phyloP scores from a whole-genome alignment of 2,329 filamentous ascomycete genomes.

The Aureobasidium sp. region DNA sequence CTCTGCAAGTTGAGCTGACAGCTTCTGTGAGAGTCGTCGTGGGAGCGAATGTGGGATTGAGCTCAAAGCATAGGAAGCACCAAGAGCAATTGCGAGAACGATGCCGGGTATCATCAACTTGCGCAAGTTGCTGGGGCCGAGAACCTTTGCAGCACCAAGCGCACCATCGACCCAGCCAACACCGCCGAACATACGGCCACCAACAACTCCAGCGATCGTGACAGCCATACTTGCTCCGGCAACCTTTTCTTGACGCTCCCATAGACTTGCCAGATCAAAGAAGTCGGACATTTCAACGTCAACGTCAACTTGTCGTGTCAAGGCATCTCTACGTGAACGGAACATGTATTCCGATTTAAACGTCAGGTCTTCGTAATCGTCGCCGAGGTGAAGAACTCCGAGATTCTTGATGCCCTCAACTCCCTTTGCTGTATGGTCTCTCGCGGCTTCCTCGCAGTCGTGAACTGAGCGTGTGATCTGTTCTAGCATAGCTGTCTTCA shows the following conservation, averaged over 20 bases:
- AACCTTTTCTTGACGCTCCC: constrained; percentile 90
- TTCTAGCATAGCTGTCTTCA: constrained; percentile 86
- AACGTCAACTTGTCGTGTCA: constrained; percentile 79
- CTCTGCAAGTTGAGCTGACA: constrained; percentile 68
- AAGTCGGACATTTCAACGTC: constrained; percentile 89
- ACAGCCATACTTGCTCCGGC: constrained; percentile 92
- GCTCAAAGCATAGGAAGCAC: constrained; percentile 71
- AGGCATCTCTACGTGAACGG: constrained; percentile 67
- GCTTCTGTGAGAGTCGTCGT: constrained; percentile 74
- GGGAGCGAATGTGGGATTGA: constrained; percentile 88
- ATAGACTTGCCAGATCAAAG: constrained; percentile 73
- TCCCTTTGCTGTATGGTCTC: constrained; percentile 66
- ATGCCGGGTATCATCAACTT: constrained; percentile 75
- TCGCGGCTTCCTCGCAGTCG: constrained; percentile 79
- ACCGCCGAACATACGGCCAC: constrained; percentile 72
- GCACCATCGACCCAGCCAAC: constrained; percentile 86
- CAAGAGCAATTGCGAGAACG: constrained; percentile 65
- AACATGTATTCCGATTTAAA: constrained; percentile 96
- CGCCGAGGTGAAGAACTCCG: constrained; percentile 78
- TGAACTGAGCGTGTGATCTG: constrained; percentile 74
- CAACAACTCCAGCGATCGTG: constrained; percentile 80
- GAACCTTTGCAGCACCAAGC: constrained; percentile 68
- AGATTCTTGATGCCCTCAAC: constrained; percentile 85
- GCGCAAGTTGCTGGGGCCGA: constrained; percentile 75
- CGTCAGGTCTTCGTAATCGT: constrained; percentile 76